Base-by-base conservation (phyloP, 2,329 filamentous ascomycete genomes). In the Colletotrichum spaethianum region DNA sequence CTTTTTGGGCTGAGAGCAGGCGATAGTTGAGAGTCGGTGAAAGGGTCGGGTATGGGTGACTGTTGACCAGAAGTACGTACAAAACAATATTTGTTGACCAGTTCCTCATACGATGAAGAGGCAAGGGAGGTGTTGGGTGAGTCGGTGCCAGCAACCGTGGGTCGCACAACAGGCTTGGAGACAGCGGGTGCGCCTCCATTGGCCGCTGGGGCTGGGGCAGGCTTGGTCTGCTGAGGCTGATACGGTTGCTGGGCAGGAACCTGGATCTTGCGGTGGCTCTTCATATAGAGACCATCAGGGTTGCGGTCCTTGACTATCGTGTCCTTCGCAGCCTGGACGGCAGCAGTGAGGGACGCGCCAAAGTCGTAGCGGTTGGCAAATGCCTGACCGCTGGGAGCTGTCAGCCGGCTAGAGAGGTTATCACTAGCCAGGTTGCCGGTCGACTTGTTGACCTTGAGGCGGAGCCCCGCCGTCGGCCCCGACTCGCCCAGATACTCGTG, bases 51-150 rank as follows among this genome's bases (percentile, higher is more conserved):
- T 72, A 67, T 64, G 75, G 77, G 75, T 78, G 78, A 77, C 44
- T 78, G 77, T 64, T 79, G 75, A 76, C 81, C 80, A 75, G 83
- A 83, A 80, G 89, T 89, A 97, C 96, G 91, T 96, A 98, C 96
- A 91, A 98, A 99, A 89, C 96, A 99, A 88, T 98, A 99, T 87
- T 97, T 98, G 87, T 97, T 95, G 83, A 99, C 93, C 75, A 99
- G 90, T 84, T 99, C 96, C 84, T 97, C 94, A 82, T 99, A 98
- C 72, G 96, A 95, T 73, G 94, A 92, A 75, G 95, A 97, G 73
- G 95, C 90, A 75, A 98, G 92, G 78, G 83, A 83, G 60, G 84
- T 76, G 75, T 83, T 81, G 86, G 87, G 80, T 79, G 89, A 86
- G 83, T 89, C 79, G 82, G 90, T 80, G 69, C 83, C 84, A 73